Evolutionary conservation across 495 filamentous ascomycete species (phyloP).

Genomic region (Daldinia loculata): DNA sequence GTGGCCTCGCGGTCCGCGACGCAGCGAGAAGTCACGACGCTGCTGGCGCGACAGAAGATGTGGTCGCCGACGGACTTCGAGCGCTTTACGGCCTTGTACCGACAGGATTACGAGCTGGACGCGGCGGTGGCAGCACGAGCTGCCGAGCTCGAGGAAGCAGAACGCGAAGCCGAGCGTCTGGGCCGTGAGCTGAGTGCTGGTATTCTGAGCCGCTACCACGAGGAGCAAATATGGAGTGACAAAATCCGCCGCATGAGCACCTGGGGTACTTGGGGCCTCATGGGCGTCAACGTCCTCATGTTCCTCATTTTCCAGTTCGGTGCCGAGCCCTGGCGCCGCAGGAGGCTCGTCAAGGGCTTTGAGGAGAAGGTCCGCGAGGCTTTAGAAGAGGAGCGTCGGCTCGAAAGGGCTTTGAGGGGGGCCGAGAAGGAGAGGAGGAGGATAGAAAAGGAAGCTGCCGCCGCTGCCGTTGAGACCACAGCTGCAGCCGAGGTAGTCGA

Average conservation of each 20-base stretch:
- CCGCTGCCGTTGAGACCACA: slow-evolving; percentile 26
- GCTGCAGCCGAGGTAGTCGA: slow-evolving; percentile 25
- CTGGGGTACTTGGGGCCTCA: slow-evolving; percentile 97
- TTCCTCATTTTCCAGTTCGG: slow-evolving; percentile 89
- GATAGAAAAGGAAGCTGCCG: slow-evolving; percentile 15
- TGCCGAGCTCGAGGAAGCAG: slow-evolving; percentile 73
- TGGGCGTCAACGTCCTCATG: slow-evolving; percentile 93
- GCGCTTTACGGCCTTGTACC: slow-evolving; percentile 91
- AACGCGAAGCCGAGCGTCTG: slow-evolving; percentile 79
- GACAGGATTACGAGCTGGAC: slow-evolving; percentile 92
- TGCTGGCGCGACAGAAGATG: slow-evolving; percentile 91
- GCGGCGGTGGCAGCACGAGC: slow-evolving; percentile 81
- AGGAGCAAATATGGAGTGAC: slow-evolving; percentile 99
- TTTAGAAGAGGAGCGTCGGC: slow-evolving; percentile 70
- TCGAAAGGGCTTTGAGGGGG: slow-evolving; percentile 40
- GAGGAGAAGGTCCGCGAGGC: slow-evolving; percentile 66
- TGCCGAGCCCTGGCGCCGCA: slow-evolving; percentile 93
- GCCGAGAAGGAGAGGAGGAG: slow-evolving; percentile 23
- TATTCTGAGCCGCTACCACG: slow-evolving; percentile 92
- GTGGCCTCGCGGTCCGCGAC: slow-evolving; percentile 81
- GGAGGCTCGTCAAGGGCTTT: slow-evolving; percentile 80
- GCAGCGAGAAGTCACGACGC: slow-evolving; percentile 93
- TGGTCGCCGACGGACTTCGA: slow-evolving; percentile 91
- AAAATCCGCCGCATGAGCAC: slow-evolving; percentile 95
- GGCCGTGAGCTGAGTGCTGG: slow-evolving; percentile 74